These are phyloP conservation scores for Neofusicoccum cordaticola DNA, from an alignment of 2,329 filamentous ascomycete genomes.

Conservation along the genomic window DNA sequence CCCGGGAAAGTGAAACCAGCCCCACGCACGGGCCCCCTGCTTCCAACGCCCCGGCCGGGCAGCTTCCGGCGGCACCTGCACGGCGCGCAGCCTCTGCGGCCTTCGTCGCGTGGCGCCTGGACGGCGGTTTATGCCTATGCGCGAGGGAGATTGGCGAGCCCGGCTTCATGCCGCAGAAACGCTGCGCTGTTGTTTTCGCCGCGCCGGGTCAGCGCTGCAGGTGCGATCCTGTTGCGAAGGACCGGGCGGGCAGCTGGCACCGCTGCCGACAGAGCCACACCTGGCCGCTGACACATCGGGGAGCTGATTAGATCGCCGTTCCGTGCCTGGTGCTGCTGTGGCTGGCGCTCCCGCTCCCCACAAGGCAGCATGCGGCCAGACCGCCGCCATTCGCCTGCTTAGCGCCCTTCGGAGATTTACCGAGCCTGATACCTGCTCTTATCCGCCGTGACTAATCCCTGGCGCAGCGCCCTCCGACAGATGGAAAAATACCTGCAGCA, in stretches of 20 bases:
- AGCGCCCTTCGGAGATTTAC: background rate
- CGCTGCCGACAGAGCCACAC: no score
- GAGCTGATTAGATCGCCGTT: background rate
- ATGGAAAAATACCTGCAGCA: no score
- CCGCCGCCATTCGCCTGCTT: background rate
- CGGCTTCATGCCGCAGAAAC: background rate
- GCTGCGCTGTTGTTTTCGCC: background rate
- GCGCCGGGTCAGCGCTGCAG: background rate
- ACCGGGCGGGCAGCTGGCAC: background rate
- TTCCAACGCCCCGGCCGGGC: background rate
- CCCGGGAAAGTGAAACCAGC: constrained; percentile 8
- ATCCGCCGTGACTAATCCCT: no score
- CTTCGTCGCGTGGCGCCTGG: background rate
- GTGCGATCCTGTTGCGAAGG: background rate
- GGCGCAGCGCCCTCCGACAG: no score
- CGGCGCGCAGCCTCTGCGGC: background rate
- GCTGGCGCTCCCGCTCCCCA: background rate
- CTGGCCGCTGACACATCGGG: no score
- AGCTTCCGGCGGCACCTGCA: background rate
- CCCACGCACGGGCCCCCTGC: background rate
- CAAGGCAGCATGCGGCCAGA: background rate
- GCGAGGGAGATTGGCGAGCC: background rate
- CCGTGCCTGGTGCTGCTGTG: background rate
- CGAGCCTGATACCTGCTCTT: no score
- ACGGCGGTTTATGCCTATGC: background rate